Base-by-base conservation (phyloP, 208 protist species). In the Lotmaria passim region DNA sequence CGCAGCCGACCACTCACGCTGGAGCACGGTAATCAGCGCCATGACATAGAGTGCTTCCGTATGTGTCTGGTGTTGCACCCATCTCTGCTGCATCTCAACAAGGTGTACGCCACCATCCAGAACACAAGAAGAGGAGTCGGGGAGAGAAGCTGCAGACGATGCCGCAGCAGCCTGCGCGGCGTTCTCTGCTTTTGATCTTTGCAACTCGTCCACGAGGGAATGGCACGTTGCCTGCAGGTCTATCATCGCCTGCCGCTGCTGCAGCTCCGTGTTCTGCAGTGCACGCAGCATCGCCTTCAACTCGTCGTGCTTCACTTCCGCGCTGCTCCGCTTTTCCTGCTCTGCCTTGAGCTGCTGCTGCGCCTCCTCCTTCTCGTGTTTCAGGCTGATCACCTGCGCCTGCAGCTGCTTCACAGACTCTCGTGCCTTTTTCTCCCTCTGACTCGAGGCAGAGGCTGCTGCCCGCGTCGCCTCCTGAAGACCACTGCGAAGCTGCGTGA, bases 271-370 rank as follows among this genome's bases (percentile, higher is more conserved):
- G 1, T 11, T 43, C 30, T 61, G 64, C 28, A 53, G 10, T 23
- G 30, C 23, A 7, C 39, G 33, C 26, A 58, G 34, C 11, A 50
- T 26, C 34, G 33, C 52, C 23, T 60, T 78, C 19, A 57, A 4
- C 15, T 57, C 46, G 46, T 73, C 65, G 39, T 62, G 8, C 50
- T 73, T 51, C 24, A 52, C 44, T 47, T 66, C 61, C 19, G 58
- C 46, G 11, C 44, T 53, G 24, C 34, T 24, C 2, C 69, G 47
- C 60, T 56, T 67, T 4, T 69, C 59, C 31, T 53, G 41, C 30
- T 64, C 59, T 31, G 15, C 44, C 44, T 57, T 57, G 36, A 78
- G 61, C 58, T 73, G 65, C 53, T 79, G 50, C 46, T 66, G 72
- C 14, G 72, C 51, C 4, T 59, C 30, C 14, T 77, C 52, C 21